Evolutionary conservation across 2,329 filamentous ascomycete genomes (phyloP), one percentile per base, ranked within the genome.

Genomic region (Botrytis fabae): DNA sequence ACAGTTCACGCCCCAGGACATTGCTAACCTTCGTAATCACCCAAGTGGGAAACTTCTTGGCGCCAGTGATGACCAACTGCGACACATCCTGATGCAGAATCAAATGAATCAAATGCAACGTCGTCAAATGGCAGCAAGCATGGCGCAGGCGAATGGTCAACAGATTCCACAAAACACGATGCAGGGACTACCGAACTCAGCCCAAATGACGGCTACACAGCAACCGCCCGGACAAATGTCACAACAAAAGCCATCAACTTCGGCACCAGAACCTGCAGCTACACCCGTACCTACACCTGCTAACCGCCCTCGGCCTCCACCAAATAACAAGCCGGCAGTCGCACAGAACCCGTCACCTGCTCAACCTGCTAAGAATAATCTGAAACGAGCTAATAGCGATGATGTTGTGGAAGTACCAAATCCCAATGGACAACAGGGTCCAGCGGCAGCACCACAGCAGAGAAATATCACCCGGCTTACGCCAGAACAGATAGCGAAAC

Each of bases 341-440:
- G 73, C 76, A 69, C 79, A 77, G 64, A 79, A 75, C 60, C 78
- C 80, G 5, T 81, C 80, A 20, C 79, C 80, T 69, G 76, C 78
- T 28, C 79, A 79, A 59, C 75, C 78, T 9, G 35, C 76, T 73
- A 86, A 86, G 75, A 83, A 77, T 48, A 71, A 72, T 38, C 73
- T 83, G 38, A 85, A 85, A 77, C 81, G 85, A 74, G 78, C 82
- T 5, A 82, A 75, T 63, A 81, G 80, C 71, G 85, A 87, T 75
- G 85, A 87, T 76, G 78, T 82, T n/a, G 77, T 82, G 51, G 85
- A 85, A 72, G 77, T 81, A 46, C 82, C 82, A 63, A 81, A 83
- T 74, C 82, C 82, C 12, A 82, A 82, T 72, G 59, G 71, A 18
- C 77, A 77, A 59, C 78, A 74, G 46, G 63, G 63, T 9, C 70